Evolutionary conservation across 2,329 filamentous ascomycete genomes (phyloP), one percentile per base, ranked within the genome.

Genomic region (Exophiala aquamarina): DNA sequence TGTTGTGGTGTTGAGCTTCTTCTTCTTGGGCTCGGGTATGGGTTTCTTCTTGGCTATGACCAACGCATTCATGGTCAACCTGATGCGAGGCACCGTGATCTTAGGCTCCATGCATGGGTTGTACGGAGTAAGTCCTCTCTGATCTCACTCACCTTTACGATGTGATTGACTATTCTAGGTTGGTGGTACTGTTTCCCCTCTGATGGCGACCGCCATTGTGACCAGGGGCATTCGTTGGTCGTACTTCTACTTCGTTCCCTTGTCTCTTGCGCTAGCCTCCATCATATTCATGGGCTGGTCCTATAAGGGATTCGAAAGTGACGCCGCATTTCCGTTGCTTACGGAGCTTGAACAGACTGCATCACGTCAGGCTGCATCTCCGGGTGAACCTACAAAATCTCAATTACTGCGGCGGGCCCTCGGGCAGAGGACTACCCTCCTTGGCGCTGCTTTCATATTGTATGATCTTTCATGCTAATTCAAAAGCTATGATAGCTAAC

Each of bases 361-460:
- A 10, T 76, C 67, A 36, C 65, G 64, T 3, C 68, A 70, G 47
- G 61, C 61, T 7, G 63, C 65, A 3, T 51, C 46, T 10, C 54
- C 61, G 34, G 44, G 49, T 52, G 61, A 47, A n/a, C 18, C 54
- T 6, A 63, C 55, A 26, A 67, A 63, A 41, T 57, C 44, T 13
- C 56, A 62, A 21, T 36, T 66, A 60, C 74, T 70, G 63, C 79
- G 69, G 46, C 63, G 70, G 41, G 74, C 78, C 2, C 57, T 83
- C 23, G 69, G 69, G 47, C 76, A 75, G 56, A 70, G 67, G 23
- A 75, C 83, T 3, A 87, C 90, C 0, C 67, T 93, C 1, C 74
- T 93, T 0, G 87, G 87, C 3, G 84, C 88, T 0, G 65, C 89
- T 8, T 93, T 93, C 71, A 87, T 93, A 65, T 93, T 94, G 52